These are phyloP conservation scores for Lachnellula cervina DNA, from an alignment of 2,329 filamentous ascomycete species.

Conservation along the genomic window DNA sequence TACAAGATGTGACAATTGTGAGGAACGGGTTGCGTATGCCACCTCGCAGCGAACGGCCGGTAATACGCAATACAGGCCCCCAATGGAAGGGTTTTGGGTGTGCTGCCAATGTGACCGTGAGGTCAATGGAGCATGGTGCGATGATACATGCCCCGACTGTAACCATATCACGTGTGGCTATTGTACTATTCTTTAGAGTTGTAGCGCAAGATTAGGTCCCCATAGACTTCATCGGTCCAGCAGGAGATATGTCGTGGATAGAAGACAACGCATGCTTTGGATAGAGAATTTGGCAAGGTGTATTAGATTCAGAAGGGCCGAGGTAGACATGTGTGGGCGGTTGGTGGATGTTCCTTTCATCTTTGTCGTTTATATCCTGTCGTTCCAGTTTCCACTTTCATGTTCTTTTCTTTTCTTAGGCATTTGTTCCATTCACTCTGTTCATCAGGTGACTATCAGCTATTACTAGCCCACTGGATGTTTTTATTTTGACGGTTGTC, in stretches of 20 bases:
- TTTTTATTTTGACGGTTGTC: neutral
- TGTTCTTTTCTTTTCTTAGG: neutral
- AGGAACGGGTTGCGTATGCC: neutral
- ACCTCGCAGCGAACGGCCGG: neutral
- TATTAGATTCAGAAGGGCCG: neutral
- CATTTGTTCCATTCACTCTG: neutral
- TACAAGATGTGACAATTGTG: conserved; percentile 1
- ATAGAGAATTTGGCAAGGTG: neutral
- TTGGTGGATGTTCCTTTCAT: neutral
- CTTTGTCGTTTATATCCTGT: neutral
- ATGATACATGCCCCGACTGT: conserved; percentile 4
- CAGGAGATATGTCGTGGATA: neutral
- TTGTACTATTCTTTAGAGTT: neutral
- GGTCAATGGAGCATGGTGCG: conserved; percentile 2
- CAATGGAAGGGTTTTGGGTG: conserved; percentile 11
- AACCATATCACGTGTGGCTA: neutral
- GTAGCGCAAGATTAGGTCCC: neutral
- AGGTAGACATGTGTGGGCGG: neutral
- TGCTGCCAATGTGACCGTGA: conserved; percentile 11
- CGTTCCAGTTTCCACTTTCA: neutral
- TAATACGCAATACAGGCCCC: neutral
- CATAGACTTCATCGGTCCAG: neutral
- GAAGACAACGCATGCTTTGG: neutral
- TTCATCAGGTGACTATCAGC: neutral
- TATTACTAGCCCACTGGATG: neutral